Conservation (phyloP, 495 filamentous ascomycete species). For the Aspergillus bertholletiae region DNA sequence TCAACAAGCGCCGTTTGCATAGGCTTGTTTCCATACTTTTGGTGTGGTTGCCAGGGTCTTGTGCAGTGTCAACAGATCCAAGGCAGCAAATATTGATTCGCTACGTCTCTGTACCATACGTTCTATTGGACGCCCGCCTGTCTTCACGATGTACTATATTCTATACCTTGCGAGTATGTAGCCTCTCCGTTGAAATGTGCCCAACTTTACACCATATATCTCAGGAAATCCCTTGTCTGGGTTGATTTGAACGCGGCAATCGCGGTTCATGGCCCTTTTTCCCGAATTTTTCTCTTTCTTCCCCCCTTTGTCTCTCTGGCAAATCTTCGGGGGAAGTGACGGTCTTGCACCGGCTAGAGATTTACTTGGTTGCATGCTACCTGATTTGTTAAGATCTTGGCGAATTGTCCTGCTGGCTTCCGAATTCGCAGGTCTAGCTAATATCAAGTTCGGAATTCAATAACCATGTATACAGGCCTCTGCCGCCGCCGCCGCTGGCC, state of each 20-base stretch:
- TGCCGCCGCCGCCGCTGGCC: conserved; percentile 95
- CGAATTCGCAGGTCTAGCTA: not conserved
- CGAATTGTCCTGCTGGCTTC: conserved; percentile 10
- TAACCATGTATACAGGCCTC: conserved; percentile 61
- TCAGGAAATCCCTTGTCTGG: not conserved
- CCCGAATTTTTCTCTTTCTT: not conserved
- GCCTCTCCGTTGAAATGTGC: conserved; percentile 2
- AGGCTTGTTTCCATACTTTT: conserved; percentile 27
- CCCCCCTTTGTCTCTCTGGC: not conserved
- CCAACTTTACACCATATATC: not conserved
- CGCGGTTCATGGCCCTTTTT: not conserved
- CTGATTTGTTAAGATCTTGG: conserved; percentile 9
- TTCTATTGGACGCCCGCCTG: conserved; percentile 18
- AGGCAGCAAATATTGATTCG: conserved; percentile 23
- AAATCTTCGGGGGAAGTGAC: not conserved
- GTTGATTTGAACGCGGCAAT: not conserved
- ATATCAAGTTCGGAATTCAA: conserved; percentile 12
- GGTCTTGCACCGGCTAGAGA: not conserved
- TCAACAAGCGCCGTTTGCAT: conserved; percentile 23
- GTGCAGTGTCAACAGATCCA: conserved; percentile 26
- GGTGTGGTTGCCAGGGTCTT: conserved; percentile 29
- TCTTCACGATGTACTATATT: conserved; percentile 59
- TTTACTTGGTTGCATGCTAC: not conserved
- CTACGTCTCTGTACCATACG: conserved; percentile 14
- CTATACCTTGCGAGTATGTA: conserved; percentile 66